Evolutionary conservation across 2,329 filamentous ascomycete genomes (phyloP).

Genomic region (Aschersonia sp.): DNA sequence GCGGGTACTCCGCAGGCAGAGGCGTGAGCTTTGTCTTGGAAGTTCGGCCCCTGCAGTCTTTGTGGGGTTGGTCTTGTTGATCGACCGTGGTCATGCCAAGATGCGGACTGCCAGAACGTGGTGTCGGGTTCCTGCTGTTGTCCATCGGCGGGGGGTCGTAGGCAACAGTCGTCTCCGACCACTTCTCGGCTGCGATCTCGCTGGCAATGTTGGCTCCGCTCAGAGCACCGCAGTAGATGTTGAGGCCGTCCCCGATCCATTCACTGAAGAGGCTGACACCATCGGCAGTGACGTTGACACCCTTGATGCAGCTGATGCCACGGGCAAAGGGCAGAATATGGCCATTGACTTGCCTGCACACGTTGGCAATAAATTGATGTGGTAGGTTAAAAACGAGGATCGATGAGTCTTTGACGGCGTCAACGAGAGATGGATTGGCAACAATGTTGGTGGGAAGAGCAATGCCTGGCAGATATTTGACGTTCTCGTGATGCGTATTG

Average conservation of each 20-base stretch:
- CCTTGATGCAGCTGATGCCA: constrained; percentile 96
- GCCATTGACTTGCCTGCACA: constrained; percentile 72
- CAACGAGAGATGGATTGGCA: constrained; percentile 67
- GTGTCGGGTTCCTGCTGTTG: constrained; percentile 59
- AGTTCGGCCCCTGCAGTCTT: constrained; percentile 50
- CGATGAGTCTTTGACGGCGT: constrained; percentile 69
- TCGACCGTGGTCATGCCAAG: constrained; percentile 36
- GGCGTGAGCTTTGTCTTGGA: constrained; percentile 59
- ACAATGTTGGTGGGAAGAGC: constrained; percentile 68
- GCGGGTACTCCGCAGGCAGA: constrained; percentile 68
- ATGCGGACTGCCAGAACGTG: constrained; percentile 30
- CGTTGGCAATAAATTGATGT: constrained; percentile 85
- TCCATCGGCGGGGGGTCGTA: constrained; percentile 77
- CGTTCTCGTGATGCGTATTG: constrained; percentile 87
- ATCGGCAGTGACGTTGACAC: constrained; percentile 79
- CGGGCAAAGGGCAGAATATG: constrained; percentile 85
- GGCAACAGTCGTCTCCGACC: constrained; percentile 91
- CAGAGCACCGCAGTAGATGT: constrained; percentile 92
- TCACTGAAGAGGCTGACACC: constrained; percentile 87
- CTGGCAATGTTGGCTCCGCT: constrained; percentile 93
- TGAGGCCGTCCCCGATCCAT: constrained; percentile 77
- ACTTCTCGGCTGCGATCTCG: constrained; percentile 91
- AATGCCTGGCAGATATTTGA: constrained; percentile 94
- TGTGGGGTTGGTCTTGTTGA: constrained; percentile 46
- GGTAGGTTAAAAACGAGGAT: constrained; percentile 94